Evolutionary conservation across 2,329 filamentous ascomycete genomes (phyloP).

Genomic region (Fusarium napiforme): DNA sequence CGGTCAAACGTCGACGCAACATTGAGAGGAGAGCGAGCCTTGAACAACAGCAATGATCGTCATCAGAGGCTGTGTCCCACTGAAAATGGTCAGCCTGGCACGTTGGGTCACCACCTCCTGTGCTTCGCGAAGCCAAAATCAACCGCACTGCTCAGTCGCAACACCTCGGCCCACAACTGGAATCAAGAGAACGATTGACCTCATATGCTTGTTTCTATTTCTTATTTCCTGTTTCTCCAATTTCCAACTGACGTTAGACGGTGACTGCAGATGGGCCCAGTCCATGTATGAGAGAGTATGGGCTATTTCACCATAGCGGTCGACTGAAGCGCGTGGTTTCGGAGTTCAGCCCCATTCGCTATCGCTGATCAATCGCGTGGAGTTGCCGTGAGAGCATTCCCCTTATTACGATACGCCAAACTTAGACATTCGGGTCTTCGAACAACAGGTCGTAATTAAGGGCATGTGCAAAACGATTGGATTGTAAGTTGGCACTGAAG

Average conservation of each 20-base stretch:
- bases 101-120: constrained; percentile 25
- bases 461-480: constrained; percentile 34
- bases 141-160: constrained; percentile 25
- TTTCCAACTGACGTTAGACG: constrained; percentile 30
- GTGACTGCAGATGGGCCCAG: constrained; percentile 29
- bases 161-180: constrained; percentile 18
- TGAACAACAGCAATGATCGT: not conserved
- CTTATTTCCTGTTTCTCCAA: not conserved
- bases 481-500: constrained; percentile 12
- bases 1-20: not conserved
- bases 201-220: constrained; percentile 26
- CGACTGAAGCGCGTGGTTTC: constrained; percentile 39
- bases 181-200: constrained; percentile 43
- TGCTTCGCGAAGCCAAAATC: constrained; percentile 24
- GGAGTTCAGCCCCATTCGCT: constrained; percentile 40
- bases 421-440: constrained; percentile 13
- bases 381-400: constrained; percentile 13
- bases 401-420: constrained; percentile 25
- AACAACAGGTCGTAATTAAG: constrained; percentile 11
- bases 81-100: constrained; percentile 27
- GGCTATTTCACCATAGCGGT: constrained; percentile 14
- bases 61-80: constrained; percentile 22
- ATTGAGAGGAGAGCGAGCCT: not conserved
- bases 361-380: constrained; percentile 14
- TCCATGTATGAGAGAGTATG: constrained; percentile 9